Evolutionary conservation across 2,329 filamentous ascomycete species (phyloP).

Genomic region (Pestalotiopsis sp.): DNA sequence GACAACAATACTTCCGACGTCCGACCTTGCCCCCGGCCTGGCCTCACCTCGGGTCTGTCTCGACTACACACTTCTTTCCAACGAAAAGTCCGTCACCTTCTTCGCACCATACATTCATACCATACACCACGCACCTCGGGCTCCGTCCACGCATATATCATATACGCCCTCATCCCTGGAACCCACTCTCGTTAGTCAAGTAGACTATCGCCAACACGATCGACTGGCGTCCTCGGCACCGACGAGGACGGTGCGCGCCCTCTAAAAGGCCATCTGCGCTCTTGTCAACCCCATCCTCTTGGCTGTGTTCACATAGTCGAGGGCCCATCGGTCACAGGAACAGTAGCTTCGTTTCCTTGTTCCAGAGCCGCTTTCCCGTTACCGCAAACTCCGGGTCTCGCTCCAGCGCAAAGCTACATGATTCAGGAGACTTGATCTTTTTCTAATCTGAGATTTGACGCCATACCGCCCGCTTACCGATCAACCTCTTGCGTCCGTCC

Average conservation of each 20-base stretch:
- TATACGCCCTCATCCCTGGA: not conserved
- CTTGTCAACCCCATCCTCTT: not conserved
- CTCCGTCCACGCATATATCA: not conserved
- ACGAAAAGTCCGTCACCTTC: not conserved
- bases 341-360: not conserved
- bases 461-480: not conserved
- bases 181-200: not conserved
- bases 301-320: not conserved
- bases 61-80: not conserved
- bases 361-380: not conserved
- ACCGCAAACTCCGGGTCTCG: not conserved
- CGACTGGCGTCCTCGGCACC: not conserved
- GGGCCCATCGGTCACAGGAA: not conserved
- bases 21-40: slow-evolving; percentile 1
- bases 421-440: not conserved
- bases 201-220: not conserved
- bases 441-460: not conserved
- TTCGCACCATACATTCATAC: not conserved
- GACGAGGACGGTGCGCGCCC: not conserved
- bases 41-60: not conserved
- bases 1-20: not conserved
- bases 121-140: not conserved
- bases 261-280: not conserved
- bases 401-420: not conserved
- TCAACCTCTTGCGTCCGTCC: not conserved